Base-by-base conservation (phyloP, 2,329 filamentous ascomycete species). In the Epichloe baconii region DNA sequence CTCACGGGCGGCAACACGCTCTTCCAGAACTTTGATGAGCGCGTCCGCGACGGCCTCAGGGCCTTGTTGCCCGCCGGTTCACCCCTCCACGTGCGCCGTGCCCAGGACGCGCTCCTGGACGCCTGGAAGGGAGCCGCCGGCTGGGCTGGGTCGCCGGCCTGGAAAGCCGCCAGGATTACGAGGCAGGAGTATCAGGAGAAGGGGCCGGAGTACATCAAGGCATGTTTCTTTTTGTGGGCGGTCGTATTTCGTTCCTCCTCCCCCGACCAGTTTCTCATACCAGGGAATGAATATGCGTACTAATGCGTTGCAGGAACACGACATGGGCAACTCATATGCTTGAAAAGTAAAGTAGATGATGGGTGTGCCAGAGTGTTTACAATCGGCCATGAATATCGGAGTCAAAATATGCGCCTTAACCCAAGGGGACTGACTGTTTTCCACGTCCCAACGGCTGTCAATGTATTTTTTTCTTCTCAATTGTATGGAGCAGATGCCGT, bases 131-230 rank as follows among this genome's bases (percentile, higher is more conserved):
- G 93, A 7, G 93, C 93, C 1, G 91, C 93, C 12, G 76, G 79
- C 55, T 98, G 93, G 91, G 86, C 84, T 17, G 74, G 78, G 12
- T 74, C 76, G 1, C 64, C 72, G 35, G 74, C 75, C 19, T 82
- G 82, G 69, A 80, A 76, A 64, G 68, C 71, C 37, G 80, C 81
- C 4, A 84, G 81, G 54, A 78, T 98, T 42, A 86, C 83, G 2
- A 81, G 78, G 60, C 84, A 85, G 57, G 93, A 97, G 68, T 98
- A 88, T 69, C 67, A 80, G 59, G 93, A 98, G 73, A 96, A 95
- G 74, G 93, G 93, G 1, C 76, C 82, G 21, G 91, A 97, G 60
- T 97, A 97, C 71, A 78, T 97, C 65, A 95, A 95, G 80, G 89
- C 79, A 60, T 55, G 75, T 64, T 40, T 40, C 42, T 31, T 17